Conservation (phyloP, 2,329 filamentous ascomycete genomes). For the Aspergillus flavus region DNA sequence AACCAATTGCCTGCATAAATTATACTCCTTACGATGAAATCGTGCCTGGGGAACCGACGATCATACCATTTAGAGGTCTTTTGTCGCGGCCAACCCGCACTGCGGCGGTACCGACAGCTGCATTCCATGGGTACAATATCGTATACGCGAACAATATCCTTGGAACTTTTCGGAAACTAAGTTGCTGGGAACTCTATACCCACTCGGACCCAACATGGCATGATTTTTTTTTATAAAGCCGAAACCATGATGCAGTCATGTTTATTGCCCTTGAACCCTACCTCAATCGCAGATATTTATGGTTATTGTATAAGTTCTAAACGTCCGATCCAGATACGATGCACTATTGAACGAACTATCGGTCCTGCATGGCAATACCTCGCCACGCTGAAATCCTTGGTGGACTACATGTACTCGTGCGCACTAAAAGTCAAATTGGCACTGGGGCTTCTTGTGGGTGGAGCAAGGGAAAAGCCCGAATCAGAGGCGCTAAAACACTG, state of each 20-base stretch:
- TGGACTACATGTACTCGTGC: not conserved
- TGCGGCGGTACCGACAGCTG: not conserved
- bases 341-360: not conserved
- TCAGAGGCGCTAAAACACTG: not conserved
- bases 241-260: not conserved
- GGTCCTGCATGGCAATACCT: not conserved
- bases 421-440: not conserved
- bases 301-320: not conserved
- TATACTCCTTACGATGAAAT: too few species aligned
- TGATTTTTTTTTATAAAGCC: not conserved
- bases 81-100: not conserved
- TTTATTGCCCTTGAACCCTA: not conserved
- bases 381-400: not conserved
- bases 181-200: not conserved
- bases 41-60: not conserved
- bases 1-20: not conserved
- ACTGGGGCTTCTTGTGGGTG: not conserved
- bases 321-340: not conserved
- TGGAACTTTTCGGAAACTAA: not conserved
- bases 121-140: not conserved
- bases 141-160: not conserved
- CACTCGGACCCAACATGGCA: not conserved
- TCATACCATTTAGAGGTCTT: not conserved
- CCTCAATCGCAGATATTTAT: not conserved
- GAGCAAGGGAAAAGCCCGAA: constrained; percentile 2